These are phyloP conservation scores for Physcomitrium patens DNA, from an alignment of 225 moss, liverwort and hornwort genomes.

Conservation along the genomic window DNA sequence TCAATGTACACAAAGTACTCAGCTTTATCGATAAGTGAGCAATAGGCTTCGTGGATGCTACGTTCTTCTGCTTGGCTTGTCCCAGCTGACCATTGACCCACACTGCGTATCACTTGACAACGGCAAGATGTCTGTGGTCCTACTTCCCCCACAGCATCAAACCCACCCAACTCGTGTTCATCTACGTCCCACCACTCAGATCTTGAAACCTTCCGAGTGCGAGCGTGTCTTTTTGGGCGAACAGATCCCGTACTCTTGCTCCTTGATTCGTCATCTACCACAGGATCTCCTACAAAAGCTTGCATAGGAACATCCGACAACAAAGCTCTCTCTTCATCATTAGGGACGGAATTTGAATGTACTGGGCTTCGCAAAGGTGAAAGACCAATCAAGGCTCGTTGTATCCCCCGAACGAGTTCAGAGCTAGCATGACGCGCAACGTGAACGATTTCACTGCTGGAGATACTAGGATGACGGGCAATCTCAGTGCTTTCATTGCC, in stretches of 20 bases:
- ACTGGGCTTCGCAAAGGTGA: conserved; percentile 47
- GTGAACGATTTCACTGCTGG: conserved; percentile 52
- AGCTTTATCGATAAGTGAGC: conserved; percentile 68
- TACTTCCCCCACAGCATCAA: conserved; percentile 50
- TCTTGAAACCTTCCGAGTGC: conserved; percentile 36
- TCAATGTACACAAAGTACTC: conserved; percentile 75
- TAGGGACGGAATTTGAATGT: conserved; percentile 33
- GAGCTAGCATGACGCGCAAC: conserved; percentile 53
- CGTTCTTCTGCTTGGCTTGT: conserved; percentile 66
- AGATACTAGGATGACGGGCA: conserved; percentile 43
- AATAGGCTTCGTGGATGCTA: conserved; percentile 68
- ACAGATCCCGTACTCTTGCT: conserved; percentile 31
- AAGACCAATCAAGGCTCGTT: conserved; percentile 57
- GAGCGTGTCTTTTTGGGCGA: conserved; percentile 32
- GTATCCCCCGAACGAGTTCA: conserved; percentile 53
- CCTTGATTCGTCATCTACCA: conserved; percentile 35
- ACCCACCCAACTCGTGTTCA: conserved; percentile 42
- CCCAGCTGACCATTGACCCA: conserved; percentile 73
- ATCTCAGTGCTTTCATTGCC: conserved; percentile 29
- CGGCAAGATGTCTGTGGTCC: conserved; percentile 55
- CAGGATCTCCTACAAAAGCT: conserved; percentile 53
- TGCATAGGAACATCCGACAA: conserved; percentile 61
- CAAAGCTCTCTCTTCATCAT: conserved; percentile 57
- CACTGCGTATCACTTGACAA: conserved; percentile 66
- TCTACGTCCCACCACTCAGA: conserved; percentile 68